Evolutionary conservation across 2,329 filamentous ascomycete species (phyloP).

Genomic region (Xylariaceae sp.): DNA sequence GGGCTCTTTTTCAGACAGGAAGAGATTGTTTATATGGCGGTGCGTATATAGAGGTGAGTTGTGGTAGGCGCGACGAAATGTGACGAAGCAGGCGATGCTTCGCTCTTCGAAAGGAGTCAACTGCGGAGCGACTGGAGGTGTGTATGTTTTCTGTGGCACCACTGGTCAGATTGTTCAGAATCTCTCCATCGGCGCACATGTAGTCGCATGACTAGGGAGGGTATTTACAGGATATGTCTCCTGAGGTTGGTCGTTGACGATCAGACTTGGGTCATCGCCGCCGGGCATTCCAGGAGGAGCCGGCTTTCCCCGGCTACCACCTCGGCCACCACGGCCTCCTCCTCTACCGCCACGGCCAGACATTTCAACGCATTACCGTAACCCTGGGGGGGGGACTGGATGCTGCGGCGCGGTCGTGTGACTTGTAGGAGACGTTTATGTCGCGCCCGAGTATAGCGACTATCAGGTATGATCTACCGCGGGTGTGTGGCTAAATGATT

Average conservation of each 20-base stretch:
- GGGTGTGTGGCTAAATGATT: too few species aligned
- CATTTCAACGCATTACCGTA: conserved; percentile 32
- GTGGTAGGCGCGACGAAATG: conserved; percentile 53
- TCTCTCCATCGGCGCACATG: background rate
- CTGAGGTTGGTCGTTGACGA: conserved; percentile 48
- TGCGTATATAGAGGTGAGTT: conserved; percentile 52
- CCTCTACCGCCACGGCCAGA: conserved; percentile 50
- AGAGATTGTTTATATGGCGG: conserved; percentile 33
- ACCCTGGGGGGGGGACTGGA: background rate
- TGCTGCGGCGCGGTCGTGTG: too few species aligned
- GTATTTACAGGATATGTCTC: conserved; percentile 52
- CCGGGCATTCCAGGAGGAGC: conserved; percentile 44
- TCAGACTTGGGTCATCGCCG: conserved; percentile 47
- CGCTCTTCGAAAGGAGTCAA: conserved; percentile 41
- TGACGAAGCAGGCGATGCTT: conserved; percentile 47
- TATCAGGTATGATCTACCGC: too few species aligned
- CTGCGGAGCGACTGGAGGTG: conserved; percentile 41
- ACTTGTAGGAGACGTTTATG: too few species aligned
- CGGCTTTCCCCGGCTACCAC: conserved; percentile 36
- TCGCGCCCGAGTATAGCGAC: too few species aligned
- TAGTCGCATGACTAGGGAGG: too few species aligned
- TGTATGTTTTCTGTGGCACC: conserved; percentile 39
- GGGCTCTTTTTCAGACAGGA: conserved; percentile 31
- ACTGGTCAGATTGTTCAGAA: conserved; percentile 7
- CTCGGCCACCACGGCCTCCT: conserved; percentile 44